Percentiles rank a stretch among this genome's conserved stretches.
Conservation (phyloP, 2,329 filamentous ascomycete genomes). For the Gnomoniopsis smithogilvyi region DNA sequence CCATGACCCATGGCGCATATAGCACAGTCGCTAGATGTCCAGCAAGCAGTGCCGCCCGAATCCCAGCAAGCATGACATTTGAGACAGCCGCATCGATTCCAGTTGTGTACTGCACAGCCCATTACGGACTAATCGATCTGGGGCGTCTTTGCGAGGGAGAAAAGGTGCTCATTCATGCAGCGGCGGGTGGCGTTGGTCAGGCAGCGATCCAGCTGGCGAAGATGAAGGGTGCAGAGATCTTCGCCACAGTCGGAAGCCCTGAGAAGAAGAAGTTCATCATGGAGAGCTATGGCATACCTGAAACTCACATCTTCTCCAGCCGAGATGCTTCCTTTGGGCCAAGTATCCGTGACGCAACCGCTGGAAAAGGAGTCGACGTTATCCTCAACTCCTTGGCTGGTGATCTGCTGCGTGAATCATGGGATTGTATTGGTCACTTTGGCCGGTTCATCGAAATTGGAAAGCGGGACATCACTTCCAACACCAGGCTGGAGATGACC, state of each 20-base stretch:
- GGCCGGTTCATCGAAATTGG: slow-evolving; percentile 16
- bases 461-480: slow-evolving; percentile 4
- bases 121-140: slow-evolving; percentile 23
- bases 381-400: slow-evolving; percentile 16
- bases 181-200: slow-evolving; percentile 16
- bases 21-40: slow-evolving; percentile 1
- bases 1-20: background rate
- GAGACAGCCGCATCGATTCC: slow-evolving; percentile 20
- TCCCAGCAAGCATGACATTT: slow-evolving; percentile 14
- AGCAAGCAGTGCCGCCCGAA: slow-evolving; percentile 1
- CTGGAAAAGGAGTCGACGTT: slow-evolving; percentile 5
- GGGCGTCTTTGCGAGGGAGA: slow-evolving; percentile 20
- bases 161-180: slow-evolving; percentile 25
- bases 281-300: background rate
- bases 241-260: slow-evolving; percentile 26
- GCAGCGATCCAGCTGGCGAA: slow-evolving; percentile 5
- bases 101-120: slow-evolving; percentile 24
- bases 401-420: slow-evolving; percentile 6
- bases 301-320: slow-evolving; percentile 22
- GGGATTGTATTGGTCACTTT: slow-evolving; percentile 9
- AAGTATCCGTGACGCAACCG: background rate
- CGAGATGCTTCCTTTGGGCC: background rate
- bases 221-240: slow-evolving; percentile 24
- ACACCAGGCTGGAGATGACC: slow-evolving; percentile 7
- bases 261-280: slow-evolving; percentile 28